Evolutionary conservation across 2,329 filamentous ascomycete species (phyloP), one percentile per base, ranked within the genome.

Genomic region (Trichoderma semiorbis): DNA sequence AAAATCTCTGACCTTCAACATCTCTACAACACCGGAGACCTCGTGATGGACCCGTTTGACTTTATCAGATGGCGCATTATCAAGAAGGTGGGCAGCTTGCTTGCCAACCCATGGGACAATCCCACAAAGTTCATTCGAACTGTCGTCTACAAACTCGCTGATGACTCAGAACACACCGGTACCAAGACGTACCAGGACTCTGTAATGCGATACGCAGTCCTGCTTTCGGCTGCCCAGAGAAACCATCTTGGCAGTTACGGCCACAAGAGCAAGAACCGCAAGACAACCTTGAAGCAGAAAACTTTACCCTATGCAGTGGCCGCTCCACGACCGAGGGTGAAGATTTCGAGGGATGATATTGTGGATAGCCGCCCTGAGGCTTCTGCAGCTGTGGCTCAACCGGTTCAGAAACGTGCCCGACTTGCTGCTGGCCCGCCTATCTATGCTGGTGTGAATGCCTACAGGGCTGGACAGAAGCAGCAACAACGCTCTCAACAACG

Each of bases 1-100:
- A 80, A 80, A 34, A 70, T 83, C 5, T 76, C 77, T 0, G 80
- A 82, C 18, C 73, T 83, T 1, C 69, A 74, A 7, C 71, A 76
- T 5, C 73, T 83, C 0, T 71, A 75, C 5, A 60, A 72, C 1
- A 73, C 62, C 7, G 72, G 75, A 5, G 69, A 79, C 28, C 73
- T 83, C 2, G 28, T 39, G 0, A 83, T 83, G 81, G 78, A 81
- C 8, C 79, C 81, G 0, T 81, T 78, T 69, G 79, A 83, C 72
- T 83, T 83, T 63, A 74, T 82, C 53, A 76, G 82, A 21, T 83
- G 80, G 81, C 76, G 80, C 24, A 73, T 81, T 7, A 65, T 70
- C 8, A 76, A 77, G 34, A 68, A 76, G 18, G 39, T 55, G 3
- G 39, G 72, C 10, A 66, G 21, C 67, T 73, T 12, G 7, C n/a